Base-by-base conservation (phyloP, 106 monocot genomes). In the Cymbidium sinense region DNA sequence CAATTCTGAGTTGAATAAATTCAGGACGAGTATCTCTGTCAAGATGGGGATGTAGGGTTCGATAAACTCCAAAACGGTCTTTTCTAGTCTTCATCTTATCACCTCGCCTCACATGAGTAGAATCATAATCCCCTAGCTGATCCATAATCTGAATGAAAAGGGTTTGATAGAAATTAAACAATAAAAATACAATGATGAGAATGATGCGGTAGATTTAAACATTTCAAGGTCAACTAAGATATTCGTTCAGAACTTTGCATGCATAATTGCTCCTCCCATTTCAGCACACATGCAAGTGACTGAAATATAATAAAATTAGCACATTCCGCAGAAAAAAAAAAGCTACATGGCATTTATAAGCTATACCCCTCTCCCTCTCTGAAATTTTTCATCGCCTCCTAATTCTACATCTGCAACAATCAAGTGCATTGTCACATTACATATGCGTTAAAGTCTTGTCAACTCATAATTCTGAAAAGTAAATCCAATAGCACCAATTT, bases 61-160 rank as follows among this genome's bases (percentile, higher is more conserved):
- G 64, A 44, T 41, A 77, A 36, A 92, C 88, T 64, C 94, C 94
- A 87, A 88, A 90, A 81, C 86, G 76, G 65, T 98, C 94, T 84
- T 91, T 98, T 72, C 94, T 91, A 25, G 79, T 94, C 79, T 98
- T 98, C 29, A 98, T 81, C 75, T 85, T 90, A 76, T 98, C 96
- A 50, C 96, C 96, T 79, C 96, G 88, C 25, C 96, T 87, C 21
- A 98, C 96, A 84, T 98, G 96, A 81, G 92, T 92, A 70, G 94
- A 94, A 87, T 98, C 96, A 86, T 98, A 98, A 75, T 94, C 96
- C 43, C 94, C 94, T 83, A 98, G 88, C 18, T 84, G 75, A 7
- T 30, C 79, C 86, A 83, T 98, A 51, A 98, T 98, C 74, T 74
- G 28, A 58, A 52, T 3, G 43, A 10, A 35, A 74, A 43, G 23